phyloP scores from a whole-genome alignment of 305 asterid genomes.

The Striga hermonthica region DNA sequence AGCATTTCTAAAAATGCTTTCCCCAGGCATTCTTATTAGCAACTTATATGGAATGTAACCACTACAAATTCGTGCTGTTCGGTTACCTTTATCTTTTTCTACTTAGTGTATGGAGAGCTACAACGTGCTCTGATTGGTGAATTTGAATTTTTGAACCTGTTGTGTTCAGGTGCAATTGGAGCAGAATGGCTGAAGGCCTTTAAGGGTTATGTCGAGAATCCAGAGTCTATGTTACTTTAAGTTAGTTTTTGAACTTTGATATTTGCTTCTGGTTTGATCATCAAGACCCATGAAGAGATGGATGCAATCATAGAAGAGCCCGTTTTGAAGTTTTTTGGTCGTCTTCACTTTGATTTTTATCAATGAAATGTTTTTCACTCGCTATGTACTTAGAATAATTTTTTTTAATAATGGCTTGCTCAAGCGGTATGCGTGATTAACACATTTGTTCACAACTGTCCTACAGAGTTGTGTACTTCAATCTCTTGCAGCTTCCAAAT shows the following conservation, averaged over 20 bases:
- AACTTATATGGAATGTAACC: no score
- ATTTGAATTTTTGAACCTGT: neutral
- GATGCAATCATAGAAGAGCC: slow-evolving; percentile 18
- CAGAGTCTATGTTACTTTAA: slow-evolving; percentile 71
- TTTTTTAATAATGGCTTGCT: slow-evolving; percentile 37
- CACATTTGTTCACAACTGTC: no score
- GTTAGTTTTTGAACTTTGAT: neutral
- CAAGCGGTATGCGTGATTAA: slow-evolving; percentile 17
- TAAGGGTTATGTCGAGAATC: slow-evolving; percentile 73
- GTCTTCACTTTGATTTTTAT: slow-evolving; percentile 12
- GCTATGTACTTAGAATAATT: slow-evolving; percentile 20
- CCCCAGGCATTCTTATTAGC: no score
- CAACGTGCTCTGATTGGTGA: neutral
- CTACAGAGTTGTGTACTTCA: no score
- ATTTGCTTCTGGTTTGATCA: slow-evolving; percentile 28
- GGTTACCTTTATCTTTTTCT: no score
- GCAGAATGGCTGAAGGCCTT: slow-evolving; percentile 83
- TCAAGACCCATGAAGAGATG: slow-evolving; percentile 24
- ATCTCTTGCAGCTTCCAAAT: no score
- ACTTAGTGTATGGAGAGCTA: neutral
- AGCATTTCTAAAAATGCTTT: neutral
- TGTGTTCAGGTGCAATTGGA: slow-evolving; percentile 66
- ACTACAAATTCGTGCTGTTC: no score
- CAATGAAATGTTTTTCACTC: slow-evolving; percentile 20
- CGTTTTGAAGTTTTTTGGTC: neutral